These are phyloP conservation scores for Anethum foeniculum DNA, from an alignment of 140 eudicot species.

Conservation along the genomic window DNA sequence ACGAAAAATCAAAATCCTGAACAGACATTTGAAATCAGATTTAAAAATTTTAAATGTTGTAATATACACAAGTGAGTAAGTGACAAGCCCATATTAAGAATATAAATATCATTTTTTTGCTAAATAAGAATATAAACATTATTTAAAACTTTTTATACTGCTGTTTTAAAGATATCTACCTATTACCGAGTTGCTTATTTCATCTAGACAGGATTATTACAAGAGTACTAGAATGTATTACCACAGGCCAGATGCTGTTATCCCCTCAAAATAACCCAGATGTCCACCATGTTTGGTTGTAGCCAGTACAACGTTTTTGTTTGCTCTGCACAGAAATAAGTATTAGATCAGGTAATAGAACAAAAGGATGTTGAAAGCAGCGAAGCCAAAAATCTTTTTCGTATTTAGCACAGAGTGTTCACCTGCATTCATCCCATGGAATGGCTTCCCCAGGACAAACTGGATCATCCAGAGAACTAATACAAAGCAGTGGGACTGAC, in stretches of 20 bases:
- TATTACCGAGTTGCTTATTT: not conserved
- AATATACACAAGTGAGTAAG: no score
- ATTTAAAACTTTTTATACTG: not conserved
- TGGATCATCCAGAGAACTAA: constrained; percentile 92
- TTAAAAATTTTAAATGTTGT: no score
- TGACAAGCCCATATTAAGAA: no score
- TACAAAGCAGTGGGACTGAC: constrained; percentile 73
- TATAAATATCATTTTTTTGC: no score
- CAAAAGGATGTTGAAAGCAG: not conserved
- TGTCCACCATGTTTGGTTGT: constrained; percentile 91
- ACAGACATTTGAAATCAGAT: not conserved
- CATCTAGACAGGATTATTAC: not conserved
- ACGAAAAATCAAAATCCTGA: not conserved
- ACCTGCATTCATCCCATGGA: constrained; percentile 99
- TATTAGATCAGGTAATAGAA: constrained; percentile 1
- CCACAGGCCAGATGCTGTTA: constrained; percentile 75
- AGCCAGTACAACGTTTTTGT: constrained; percentile 77
- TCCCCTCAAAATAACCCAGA: constrained; percentile 87
- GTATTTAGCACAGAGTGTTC: constrained; percentile 7
- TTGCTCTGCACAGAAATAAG: constrained; percentile 36
- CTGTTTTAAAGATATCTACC: not conserved
- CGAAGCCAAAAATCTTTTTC: not conserved
- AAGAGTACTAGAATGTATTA: constrained; percentile 18
- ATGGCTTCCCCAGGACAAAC: constrained; percentile 89
- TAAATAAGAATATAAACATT: not conserved